Evolutionary conservation across 2,329 filamentous ascomycete genomes (phyloP), one percentile per base, ranked within the genome.

Genomic region (Dactylellina drechsleri): DNA sequence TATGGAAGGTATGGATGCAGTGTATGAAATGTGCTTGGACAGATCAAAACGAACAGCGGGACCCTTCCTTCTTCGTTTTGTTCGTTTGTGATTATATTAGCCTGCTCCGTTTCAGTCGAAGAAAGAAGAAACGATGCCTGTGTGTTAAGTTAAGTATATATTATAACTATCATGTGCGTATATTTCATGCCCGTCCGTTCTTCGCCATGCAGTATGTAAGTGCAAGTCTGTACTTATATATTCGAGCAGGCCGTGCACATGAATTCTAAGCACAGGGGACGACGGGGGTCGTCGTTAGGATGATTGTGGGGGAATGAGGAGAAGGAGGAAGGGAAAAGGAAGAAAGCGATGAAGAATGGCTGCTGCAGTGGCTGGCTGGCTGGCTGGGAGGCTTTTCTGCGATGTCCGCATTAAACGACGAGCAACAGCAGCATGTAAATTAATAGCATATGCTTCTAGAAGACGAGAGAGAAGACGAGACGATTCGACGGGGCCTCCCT

Each of bases 1-100:
- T 36, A 36, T 36, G 5, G 31, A 36, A 36, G 31, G 31, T 10
- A 23, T 23, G 23, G 23, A 23, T 23, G 23, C 23, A 23, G 23
- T 36, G 31, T 36, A 36, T 36, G 31, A 36, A 23, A 47, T 18
- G 66, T 70, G 66, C 66, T 70, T 62, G 59, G 66, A 70, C 57
- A 28, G 43, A 18, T 47, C 13, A 18, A 47, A 47, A 18, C 43
- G 16, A n/a, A 36, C 31, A 36, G 31, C 31, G 31, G 31, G 31
- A 10, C 31, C 31, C 31, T 36, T 36, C 31, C 31, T 36, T 36
- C 40, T 40, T 53, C 53, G 65, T 68, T 68, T 68, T 54, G 57
- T 47, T 26, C 26, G 20, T 31, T 18, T 41, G 60, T 50, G 40
- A 50, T 28, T 18, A 18, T 18, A 47, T 15, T 18, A 47, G 43